Evolutionary conservation across 305 asterid species (phyloP).

Genomic region (Solanum hybrid): DNA sequence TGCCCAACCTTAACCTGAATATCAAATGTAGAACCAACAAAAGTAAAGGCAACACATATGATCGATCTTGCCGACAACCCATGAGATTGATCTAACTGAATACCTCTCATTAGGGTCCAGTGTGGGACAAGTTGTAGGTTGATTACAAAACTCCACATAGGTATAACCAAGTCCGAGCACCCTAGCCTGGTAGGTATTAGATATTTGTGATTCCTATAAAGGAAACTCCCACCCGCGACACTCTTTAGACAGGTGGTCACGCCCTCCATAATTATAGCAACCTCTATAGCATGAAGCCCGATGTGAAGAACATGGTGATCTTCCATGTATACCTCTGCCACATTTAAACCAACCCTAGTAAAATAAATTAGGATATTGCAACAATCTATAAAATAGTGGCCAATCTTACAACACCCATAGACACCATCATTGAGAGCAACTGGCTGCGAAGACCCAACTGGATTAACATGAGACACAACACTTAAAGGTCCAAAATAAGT

Average conservation of each 20-base stretch:
- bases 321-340: not conserved
- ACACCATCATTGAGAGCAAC: not conserved
- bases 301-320: not conserved
- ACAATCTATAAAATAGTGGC: not conserved
- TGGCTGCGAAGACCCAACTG: not conserved
- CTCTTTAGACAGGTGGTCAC: not conserved
- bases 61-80: not conserved
- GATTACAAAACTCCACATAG: not conserved
- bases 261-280: not conserved
- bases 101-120: not conserved
- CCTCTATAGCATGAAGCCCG: not conserved
- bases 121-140: not conserved
- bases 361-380: not conserved
- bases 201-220: not conserved
- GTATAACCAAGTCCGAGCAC: not conserved
- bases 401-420: not conserved
- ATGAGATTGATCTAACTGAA: not conserved
- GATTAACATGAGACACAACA: not conserved
- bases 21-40: not conserved
- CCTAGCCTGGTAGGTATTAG: not conserved
- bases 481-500: not conserved
- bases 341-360: not conserved
- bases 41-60: not conserved
- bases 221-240: not conserved
- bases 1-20: not conserved